Evolutionary conservation across 805 yeast species (phyloP).

Genomic region (Kluyveromyces nonfermentans): DNA sequence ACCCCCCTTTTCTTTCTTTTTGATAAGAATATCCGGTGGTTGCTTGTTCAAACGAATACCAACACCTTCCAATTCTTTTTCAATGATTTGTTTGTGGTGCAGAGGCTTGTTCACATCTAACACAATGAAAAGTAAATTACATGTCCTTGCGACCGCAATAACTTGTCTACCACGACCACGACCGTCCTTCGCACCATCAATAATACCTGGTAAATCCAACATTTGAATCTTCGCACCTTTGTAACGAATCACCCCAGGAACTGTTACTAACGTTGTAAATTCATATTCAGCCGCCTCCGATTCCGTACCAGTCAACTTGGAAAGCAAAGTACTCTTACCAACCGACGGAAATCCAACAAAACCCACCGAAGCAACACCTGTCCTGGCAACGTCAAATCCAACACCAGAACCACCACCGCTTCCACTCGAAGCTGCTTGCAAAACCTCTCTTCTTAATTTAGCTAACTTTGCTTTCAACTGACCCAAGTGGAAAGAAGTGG

Average conservation of each 20-base stretch:
- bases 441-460: constrained; percentile 82
- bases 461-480: constrained; percentile 95
- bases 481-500: constrained; percentile 95
- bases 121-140: constrained; percentile 86
- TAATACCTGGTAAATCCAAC: constrained; percentile 85
- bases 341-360: constrained; percentile 98
- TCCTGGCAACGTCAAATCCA: constrained; percentile 97
- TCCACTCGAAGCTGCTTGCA: constrained; percentile 58
- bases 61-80: constrained; percentile 92
- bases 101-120: constrained; percentile 94
- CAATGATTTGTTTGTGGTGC: constrained; percentile 88
- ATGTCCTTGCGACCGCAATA: constrained; percentile 98
- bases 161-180: constrained; percentile 93
- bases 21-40: constrained; percentile 87
- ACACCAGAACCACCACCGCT: constrained; percentile 89
- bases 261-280: constrained; percentile 94
- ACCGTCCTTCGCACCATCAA: constrained; percentile 88
- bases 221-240: constrained; percentile 97
- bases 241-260: constrained; percentile 91
- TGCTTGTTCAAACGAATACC: constrained; percentile 88
- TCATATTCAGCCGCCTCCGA: constrained; percentile 98
- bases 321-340: constrained; percentile 69
- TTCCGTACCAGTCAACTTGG: constrained; percentile 88
- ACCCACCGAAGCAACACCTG: constrained; percentile 96
- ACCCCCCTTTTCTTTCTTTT: constrained; percentile 95